A percentile compares a stretch with the other conserved stretches of the same genome.
Conservation (phyloP, 2,329 filamentous ascomycete genomes). For the Sporothrix mexicana region DNA sequence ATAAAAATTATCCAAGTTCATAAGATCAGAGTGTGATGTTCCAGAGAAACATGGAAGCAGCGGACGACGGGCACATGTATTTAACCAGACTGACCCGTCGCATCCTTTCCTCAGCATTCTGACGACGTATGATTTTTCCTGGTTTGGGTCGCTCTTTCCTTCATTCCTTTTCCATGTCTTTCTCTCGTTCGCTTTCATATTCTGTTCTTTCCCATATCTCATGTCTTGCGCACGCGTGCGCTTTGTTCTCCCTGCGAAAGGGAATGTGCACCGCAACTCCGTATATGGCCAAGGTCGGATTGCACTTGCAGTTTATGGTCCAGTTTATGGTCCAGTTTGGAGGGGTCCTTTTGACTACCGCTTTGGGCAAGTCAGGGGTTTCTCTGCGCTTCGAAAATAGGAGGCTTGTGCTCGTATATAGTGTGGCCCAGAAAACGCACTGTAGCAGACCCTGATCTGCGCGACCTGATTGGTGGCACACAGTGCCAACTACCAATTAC, state of each 20-base stretch:
- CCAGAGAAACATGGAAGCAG: neutral
- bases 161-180: neutral
- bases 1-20: slow-evolving; percentile 2
- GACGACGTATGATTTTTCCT: neutral
- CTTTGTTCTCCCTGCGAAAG: slow-evolving; percentile 10
- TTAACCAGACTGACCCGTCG: slow-evolving; percentile 8
- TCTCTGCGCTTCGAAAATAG: slow-evolving; percentile 16
- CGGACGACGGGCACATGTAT: neutral
- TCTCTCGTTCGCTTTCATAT: neutral
- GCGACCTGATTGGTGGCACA: neutral
- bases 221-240: neutral
- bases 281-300: neutral
- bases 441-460: neutral
- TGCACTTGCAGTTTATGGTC: neutral
- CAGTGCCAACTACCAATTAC: neutral
- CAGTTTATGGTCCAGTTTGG: neutral
- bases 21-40: neutral
- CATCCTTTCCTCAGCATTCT: neutral
- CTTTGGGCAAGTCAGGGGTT: slow-evolving; percentile 23
- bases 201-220: neutral
- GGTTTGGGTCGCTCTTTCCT: neutral
- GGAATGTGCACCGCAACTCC: neutral
- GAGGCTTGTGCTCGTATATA: slow-evolving; percentile 21
- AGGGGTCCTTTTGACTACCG: slow-evolving; percentile 8
- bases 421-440: neutral